Conservation (phyloP, 768 basidiomycete genomes). For the Candolleomyces aberdarensis region DNA sequence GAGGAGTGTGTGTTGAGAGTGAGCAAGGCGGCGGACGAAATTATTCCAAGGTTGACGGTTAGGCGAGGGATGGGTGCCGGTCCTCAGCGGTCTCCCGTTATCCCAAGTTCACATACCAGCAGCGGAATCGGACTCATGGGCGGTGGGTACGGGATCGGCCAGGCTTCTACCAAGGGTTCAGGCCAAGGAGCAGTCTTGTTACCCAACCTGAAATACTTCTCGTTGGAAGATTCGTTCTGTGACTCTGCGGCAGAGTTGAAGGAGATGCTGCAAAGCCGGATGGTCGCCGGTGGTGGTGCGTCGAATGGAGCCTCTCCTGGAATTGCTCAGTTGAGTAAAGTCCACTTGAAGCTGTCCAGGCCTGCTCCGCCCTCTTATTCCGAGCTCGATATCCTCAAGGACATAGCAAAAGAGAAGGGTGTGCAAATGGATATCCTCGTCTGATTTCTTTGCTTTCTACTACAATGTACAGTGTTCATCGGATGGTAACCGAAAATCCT, state of each 20-base stretch:
- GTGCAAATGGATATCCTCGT: background rate
- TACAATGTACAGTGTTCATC: too few species aligned
- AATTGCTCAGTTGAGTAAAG: background rate
- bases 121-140: background rate
- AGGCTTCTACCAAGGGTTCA: background rate
- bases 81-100: constrained; percentile 4
- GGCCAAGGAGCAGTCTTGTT: background rate
- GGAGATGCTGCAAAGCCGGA: constrained; percentile 6
- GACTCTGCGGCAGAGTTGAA: constrained; percentile 1
- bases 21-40: constrained; percentile 12
- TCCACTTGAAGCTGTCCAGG: constrained; percentile 14
- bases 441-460: background rate
- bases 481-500: too few species aligned
- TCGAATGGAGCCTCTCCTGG: background rate
- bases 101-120: background rate
- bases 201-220: constrained; percentile 3
- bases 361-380: constrained; percentile 15
- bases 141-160: constrained; percentile 3
- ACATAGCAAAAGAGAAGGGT: constrained; percentile 11
- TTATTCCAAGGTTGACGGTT: constrained; percentile 16
- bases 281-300: background rate
- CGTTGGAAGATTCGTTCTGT: constrained; percentile 7
- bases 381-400: constrained; percentile 14
- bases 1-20: constrained; percentile 16
- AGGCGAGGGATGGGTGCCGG: constrained; percentile 4